phyloP scores from a whole-genome alignment of 441 rosid species.

The Brassica hybrid region DNA sequence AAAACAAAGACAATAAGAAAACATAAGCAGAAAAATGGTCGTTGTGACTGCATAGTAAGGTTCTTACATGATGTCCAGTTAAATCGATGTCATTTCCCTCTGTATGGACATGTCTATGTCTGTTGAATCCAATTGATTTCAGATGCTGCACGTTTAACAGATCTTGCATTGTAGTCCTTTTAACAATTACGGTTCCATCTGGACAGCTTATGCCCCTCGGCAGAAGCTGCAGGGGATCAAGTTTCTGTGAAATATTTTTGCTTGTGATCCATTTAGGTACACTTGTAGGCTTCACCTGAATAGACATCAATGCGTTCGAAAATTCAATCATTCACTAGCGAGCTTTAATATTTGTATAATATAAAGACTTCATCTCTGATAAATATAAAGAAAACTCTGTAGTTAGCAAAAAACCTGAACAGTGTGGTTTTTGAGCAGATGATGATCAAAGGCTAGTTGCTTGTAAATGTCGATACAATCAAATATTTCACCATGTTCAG shows the following conservation, averaged over 20 bases:
- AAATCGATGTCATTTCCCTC: constrained; percentile 3
- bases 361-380: background rate
- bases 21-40: background rate
- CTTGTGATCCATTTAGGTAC: constrained; percentile 26
- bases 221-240: background rate
- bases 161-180: constrained; percentile 34
- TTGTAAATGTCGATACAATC: constrained; percentile 33
- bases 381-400: background rate
- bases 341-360: too few species aligned
- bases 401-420: constrained; percentile 25
- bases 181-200: constrained; percentile 31
- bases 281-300: constrained; percentile 34
- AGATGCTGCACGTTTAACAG: constrained; percentile 3
- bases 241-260: constrained; percentile 16
- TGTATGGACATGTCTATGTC: background rate
- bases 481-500: constrained; percentile 17
- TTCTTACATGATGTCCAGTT: constrained; percentile 36
- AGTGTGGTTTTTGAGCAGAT: constrained; percentile 25
- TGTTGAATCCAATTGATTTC: constrained; percentile 18
- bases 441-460: constrained; percentile 40
- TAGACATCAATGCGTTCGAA: background rate
- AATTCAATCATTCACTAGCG: too few species aligned
- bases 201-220: constrained; percentile 29
- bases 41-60: background rate
- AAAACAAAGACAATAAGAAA: background rate